Evolutionary conservation across 1,284 basidiomycete genomes (phyloP).

Genomic region (Fomitopsis schrenkii): DNA sequence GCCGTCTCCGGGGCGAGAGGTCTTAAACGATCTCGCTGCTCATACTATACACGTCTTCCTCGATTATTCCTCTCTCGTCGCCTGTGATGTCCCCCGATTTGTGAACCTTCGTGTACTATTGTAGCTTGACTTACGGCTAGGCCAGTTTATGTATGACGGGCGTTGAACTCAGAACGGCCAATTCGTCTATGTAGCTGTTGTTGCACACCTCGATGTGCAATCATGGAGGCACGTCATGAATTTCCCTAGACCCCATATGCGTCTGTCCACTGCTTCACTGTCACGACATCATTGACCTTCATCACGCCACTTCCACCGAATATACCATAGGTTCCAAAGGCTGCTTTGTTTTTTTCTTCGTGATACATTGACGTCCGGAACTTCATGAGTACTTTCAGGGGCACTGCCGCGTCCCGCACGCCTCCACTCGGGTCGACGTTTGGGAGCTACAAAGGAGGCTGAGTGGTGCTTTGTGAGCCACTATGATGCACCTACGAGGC

Average conservation of each 20-base stretch:
- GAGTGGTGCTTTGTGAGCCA: slow-evolving; percentile 1
- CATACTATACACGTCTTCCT: neutral
- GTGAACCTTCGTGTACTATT: neutral
- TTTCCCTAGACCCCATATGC: slow-evolving; percentile 5
- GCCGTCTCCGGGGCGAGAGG: slow-evolving; percentile 87
- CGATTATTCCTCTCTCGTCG: neutral
- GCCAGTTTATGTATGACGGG: neutral
- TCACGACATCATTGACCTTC: slow-evolving; percentile 53
- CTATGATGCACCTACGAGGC: slow-evolving; percentile 48
- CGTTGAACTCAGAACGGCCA: neutral
- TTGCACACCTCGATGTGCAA: neutral
- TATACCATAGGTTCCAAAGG: slow-evolving; percentile 61
- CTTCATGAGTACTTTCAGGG: slow-evolving; percentile 69
- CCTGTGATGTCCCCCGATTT: neutral
- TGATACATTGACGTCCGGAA: slow-evolving; percentile 57
- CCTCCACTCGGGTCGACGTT: slow-evolving; percentile 66
- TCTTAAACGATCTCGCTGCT: slow-evolving; percentile 44
- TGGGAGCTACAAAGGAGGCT: slow-evolving; percentile 46
- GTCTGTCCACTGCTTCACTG: slow-evolving; percentile 39
- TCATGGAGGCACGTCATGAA: neutral
- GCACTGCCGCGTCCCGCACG: slow-evolving; percentile 64
- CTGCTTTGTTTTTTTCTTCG: slow-evolving; percentile 42
- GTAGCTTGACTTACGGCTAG: neutral
- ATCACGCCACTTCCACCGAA: slow-evolving; percentile 44
- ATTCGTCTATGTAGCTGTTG: neutral